Evolutionary conservation across 306 rosid species (phyloP).

Genomic region (Parietaria judaica): DNA sequence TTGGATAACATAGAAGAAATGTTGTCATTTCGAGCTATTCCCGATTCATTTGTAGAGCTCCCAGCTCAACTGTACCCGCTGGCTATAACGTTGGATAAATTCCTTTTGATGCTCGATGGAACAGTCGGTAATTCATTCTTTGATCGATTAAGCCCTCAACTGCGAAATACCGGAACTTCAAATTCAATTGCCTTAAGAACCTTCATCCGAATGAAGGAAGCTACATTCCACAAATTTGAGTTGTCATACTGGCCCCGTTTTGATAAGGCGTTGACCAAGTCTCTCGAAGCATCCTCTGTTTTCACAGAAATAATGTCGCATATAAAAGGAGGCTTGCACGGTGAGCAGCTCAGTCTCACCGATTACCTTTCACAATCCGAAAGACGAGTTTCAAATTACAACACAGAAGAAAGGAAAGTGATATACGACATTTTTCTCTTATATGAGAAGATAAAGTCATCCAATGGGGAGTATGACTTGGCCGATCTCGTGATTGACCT

Average conservation of each 20-base stretch:
- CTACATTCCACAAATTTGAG: slow-evolving; percentile 39
- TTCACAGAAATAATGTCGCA: slow-evolving; percentile 52
- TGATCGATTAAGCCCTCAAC: slow-evolving; percentile 4
- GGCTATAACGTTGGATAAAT: slow-evolving; percentile 45
- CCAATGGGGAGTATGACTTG: slow-evolving; percentile 52
- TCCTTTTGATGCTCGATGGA: slow-evolving; percentile 54
- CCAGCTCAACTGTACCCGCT: slow-evolving; percentile 36
- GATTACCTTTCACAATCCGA: slow-evolving; percentile 33
- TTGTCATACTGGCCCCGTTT: slow-evolving; percentile 55
- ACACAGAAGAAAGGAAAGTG: slow-evolving; percentile 27
- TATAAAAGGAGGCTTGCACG: slow-evolving; percentile 44
- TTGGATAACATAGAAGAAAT: slow-evolving; percentile 28
- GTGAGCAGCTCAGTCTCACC: slow-evolving; percentile 32
- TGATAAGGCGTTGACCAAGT: slow-evolving; percentile 28
- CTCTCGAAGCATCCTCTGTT: slow-evolving; percentile 42
- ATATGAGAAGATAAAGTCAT: slow-evolving; percentile 48
- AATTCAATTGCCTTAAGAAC: slow-evolving; percentile 31
- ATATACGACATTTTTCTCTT: slow-evolving; percentile 43
- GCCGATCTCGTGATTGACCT: slow-evolving; percentile 58
- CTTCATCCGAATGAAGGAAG: slow-evolving; percentile 43
- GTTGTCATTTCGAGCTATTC: slow-evolving; percentile 25
- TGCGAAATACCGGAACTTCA: too few species aligned
- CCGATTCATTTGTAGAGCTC: slow-evolving; percentile 38
- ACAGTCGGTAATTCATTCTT: slow-evolving; percentile 46
- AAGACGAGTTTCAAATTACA: slow-evolving; percentile 25